A percentile compares a stretch with the other conserved stretches of the same genome.
Evolutionary conservation across 1,284 basidiomycete genomes (phyloP).

Genomic region (Rhodotorula sp.): DNA sequence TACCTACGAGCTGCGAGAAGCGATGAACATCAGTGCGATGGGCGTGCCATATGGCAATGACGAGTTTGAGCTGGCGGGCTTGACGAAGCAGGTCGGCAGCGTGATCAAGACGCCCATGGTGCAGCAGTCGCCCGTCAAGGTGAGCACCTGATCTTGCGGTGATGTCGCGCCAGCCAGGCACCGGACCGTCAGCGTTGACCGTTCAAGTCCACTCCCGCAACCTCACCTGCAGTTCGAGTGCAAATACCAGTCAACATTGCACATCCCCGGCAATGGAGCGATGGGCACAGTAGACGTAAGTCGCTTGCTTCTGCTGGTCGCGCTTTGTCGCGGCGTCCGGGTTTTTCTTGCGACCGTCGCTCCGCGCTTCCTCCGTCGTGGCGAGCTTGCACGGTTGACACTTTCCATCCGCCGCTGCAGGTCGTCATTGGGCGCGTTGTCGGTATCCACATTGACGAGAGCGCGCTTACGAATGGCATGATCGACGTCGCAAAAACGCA

Average conservation of each 20-base stretch:
- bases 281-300: neutral
- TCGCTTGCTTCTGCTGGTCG: neutral
- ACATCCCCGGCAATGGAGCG: neutral
- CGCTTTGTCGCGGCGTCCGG: too few relatives aligned
- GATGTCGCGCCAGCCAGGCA: neutral
- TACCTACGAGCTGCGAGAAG: slow-evolving; percentile 22
- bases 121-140: slow-evolving; percentile 14
- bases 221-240: slow-evolving; percentile 2
- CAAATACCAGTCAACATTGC: neutral
- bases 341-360: neutral
- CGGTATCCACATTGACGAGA: slow-evolving; percentile 3
- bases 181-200: too few relatives aligned
- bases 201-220: too few relatives aligned
- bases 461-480: neutral
- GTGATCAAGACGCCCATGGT: slow-evolving; percentile 20
- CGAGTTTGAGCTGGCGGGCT: slow-evolving; percentile 15
- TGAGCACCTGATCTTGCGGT: neutral
- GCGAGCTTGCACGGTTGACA: neutral
- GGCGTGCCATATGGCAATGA: slow-evolving; percentile 15
- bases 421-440: slow-evolving; percentile 5
- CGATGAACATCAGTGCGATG: slow-evolving; percentile 14
- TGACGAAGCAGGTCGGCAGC: slow-evolving; percentile 12
- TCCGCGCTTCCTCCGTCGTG: neutral
- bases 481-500: neutral
- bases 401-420: neutral